These are phyloP conservation scores for Tulasnella sp. DNA, from an alignment of 768 basidiomycete species.

Conservation along the genomic window DNA sequence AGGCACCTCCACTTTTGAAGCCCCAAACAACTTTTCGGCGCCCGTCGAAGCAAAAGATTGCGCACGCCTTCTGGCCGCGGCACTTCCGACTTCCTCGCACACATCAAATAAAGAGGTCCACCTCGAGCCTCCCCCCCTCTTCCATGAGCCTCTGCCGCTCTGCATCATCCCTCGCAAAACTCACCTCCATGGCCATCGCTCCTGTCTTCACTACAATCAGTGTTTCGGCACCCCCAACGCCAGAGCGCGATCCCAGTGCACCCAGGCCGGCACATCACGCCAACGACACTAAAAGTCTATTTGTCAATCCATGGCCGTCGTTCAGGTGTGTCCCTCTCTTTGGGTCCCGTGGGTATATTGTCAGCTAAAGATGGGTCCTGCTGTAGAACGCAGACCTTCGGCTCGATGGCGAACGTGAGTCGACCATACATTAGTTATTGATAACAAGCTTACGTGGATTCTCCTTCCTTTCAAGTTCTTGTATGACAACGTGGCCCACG, in stretches of 20 bases:
- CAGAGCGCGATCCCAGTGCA: not conserved
- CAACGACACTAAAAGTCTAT: conserved; percentile 10
- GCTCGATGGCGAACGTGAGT: not conserved
- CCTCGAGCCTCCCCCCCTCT: too few relatives aligned
- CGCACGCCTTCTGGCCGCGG: too few relatives aligned
- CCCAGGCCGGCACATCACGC: conserved; percentile 14
- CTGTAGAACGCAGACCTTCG: not conserved
- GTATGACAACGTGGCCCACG: not conserved
- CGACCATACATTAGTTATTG: not conserved
- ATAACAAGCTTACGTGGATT: not conserved
- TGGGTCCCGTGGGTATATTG: not conserved
- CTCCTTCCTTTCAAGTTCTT: not conserved
- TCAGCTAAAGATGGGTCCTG: not conserved
- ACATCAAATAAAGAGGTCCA: too few relatives aligned
- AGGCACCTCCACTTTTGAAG: too few relatives aligned
- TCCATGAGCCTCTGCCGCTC: too few relatives aligned
- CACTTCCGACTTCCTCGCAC: too few relatives aligned
- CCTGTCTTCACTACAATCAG: not conserved
- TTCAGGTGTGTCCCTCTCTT: not conserved
- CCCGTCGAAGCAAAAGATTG: too few relatives aligned
- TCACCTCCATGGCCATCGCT: not conserved
- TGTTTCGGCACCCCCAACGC: not conserved
- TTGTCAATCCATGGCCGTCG: conserved; percentile 26
- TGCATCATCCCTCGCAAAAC: too few relatives aligned
- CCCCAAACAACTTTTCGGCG: too few relatives aligned